phyloP scores from a whole-genome alignment of 1,284 basidiomycete genomes.

The Apiotrichum montevideense region DNA sequence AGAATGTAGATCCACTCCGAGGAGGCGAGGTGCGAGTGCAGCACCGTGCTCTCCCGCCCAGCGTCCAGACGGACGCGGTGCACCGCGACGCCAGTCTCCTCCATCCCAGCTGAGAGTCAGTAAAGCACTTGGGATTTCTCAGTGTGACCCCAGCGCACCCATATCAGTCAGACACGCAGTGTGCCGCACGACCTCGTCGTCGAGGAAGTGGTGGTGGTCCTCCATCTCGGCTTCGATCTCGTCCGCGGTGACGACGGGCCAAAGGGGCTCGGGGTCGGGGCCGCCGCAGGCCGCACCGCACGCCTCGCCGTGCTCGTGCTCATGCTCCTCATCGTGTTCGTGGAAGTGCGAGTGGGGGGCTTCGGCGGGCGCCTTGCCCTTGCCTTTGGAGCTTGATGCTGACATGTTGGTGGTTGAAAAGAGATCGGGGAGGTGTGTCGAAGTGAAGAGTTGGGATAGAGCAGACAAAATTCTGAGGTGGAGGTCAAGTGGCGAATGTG shows the following conservation, averaged over 20 bases:
- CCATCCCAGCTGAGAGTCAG: conserved; percentile 11
- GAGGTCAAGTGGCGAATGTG: too few species aligned
- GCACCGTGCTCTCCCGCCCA: conserved; percentile 21
- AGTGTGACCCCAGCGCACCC: conserved; percentile 14
- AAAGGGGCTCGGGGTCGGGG: neutral
- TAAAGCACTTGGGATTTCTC: neutral
- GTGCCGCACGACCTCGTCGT: conserved; percentile 12
- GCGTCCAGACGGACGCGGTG: conserved; percentile 22
- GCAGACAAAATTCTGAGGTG: too few species aligned
- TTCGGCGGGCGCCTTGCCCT: conserved; percentile 4
- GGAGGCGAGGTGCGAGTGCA: conserved; percentile 25
- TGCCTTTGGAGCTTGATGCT: conserved; percentile 4
- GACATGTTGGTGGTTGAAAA: neutral
- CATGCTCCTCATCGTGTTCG: conserved; percentile 5
- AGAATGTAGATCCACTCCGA: conserved; percentile 30
- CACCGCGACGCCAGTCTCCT: conserved; percentile 16
- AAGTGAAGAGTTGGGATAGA: too few species aligned
- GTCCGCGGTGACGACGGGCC: conserved; percentile 18
- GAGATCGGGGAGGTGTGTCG: too few species aligned
- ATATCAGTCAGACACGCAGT: conserved; percentile 21
- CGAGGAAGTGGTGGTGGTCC: conserved; percentile 19
- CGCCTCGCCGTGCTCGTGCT: conserved; percentile 1
- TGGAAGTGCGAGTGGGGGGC: neutral
- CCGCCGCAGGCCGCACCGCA: neutral
- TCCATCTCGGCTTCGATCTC: conserved; percentile 21